Conservation (phyloP, 106 monocot genomes). For the Xerophyta viscosa region DNA sequence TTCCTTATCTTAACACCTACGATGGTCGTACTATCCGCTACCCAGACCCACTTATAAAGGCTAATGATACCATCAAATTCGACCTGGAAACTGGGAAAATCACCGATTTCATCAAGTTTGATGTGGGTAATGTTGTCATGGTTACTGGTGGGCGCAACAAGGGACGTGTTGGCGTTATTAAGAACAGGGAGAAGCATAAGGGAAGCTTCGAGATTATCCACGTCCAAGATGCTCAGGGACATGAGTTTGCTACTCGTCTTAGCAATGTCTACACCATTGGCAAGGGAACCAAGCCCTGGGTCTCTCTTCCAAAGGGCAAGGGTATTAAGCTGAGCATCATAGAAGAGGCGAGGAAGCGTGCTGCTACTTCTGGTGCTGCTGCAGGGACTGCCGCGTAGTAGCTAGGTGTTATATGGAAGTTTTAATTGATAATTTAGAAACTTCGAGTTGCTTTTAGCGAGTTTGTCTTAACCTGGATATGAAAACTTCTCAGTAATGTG, state of each 20-base stretch:
- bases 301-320: constrained; percentile 81
- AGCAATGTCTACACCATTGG: constrained; percentile 84
- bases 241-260: constrained; percentile 75
- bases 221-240: constrained; percentile 63
- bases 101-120: constrained; percentile 77
- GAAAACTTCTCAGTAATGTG: too few relatives aligned
- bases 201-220: constrained; percentile 85
- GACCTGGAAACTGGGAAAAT: constrained; percentile 71
- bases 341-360: constrained; percentile 68
- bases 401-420: not conserved
- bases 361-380: constrained; percentile 34
- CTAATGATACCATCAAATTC: constrained; percentile 78
- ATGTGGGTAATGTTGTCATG: constrained; percentile 85
- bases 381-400: constrained; percentile 12
- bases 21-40: constrained; percentile 86
- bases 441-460: too few relatives aligned
- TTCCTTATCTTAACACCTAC: constrained; percentile 68
- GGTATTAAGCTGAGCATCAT: constrained; percentile 81
- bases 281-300: constrained; percentile 79
- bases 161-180: constrained; percentile 76
- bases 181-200: constrained; percentile 94
- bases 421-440: not conserved
- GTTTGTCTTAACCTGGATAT: too few relatives aligned
- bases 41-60: constrained; percentile 71
- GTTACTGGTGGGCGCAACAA: constrained; percentile 82